Conservation (phyloP, 177 flowering plant species). For the Vitis hybrid region DNA sequence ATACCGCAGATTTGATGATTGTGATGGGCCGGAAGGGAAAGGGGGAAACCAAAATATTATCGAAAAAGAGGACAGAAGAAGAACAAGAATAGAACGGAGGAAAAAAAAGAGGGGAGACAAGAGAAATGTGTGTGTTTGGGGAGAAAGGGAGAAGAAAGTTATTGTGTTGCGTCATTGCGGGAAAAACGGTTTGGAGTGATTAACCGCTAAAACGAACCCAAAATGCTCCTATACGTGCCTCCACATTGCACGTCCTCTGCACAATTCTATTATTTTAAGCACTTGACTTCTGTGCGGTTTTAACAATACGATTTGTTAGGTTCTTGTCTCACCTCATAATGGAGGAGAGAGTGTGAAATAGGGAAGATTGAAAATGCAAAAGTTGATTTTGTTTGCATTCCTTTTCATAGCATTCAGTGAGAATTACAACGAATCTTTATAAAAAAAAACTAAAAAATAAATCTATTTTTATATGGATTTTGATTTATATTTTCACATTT, state of each 20-base stretch:
- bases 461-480: no score
- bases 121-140: neutral
- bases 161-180: constrained; percentile 17
- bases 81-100: neutral
- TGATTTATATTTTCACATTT: no score
- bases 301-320: no score
- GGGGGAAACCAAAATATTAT: neutral
- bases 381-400: no score
- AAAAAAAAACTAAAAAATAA: no score
- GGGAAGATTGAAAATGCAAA: no score
- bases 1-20: constrained; percentile 1
- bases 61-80: neutral
- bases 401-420: no score
- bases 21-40: neutral
- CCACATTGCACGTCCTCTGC: constrained; percentile 20
- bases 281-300: no score
- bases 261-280: neutral
- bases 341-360: no score
- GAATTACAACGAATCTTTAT: no score
- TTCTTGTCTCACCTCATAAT: no score
- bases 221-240: constrained; percentile 7
- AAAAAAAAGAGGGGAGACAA: neutral
- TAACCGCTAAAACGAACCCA: constrained; percentile 16
- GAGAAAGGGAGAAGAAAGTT: neutral
- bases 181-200: constrained; percentile 20